Evolutionary conservation across 1,284 basidiomycete species (phyloP), one percentile per base, ranked within the genome.

Genomic region (Trichosporon faecale): DNA sequence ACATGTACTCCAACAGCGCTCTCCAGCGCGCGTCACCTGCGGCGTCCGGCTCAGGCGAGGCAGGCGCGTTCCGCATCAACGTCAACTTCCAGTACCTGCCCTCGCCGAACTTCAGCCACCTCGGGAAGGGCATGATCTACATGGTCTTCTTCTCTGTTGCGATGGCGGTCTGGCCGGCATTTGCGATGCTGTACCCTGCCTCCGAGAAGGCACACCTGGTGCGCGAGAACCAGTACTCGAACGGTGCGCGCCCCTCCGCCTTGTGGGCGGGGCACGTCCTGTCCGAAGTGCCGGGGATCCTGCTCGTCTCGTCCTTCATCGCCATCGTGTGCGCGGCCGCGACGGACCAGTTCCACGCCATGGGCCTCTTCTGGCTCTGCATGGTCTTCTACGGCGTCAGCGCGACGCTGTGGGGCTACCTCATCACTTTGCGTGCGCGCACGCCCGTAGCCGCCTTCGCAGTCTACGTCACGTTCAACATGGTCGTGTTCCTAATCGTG

Each of bases 221-320:
- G 87, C 52, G 90, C 89, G 1, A 91, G 89, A 81, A 90, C 90
- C 5, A 93, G 72, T 80, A 80, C 69, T 75, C 73, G 37, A 93
- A 93, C 77, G 91, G 91, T 0, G 84, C 92, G 35, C 86, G 89
- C 67, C 91, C 91, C 5, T 80, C 88, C 33, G 90, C 90, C 0
- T 84, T 93, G 27, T 93, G 91, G 91, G 84, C 92, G 1, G 91
- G 91, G 0, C 91, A 93, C 80, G 85, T 92, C 6, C 83, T 90
- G 74, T 91, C 91, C 79, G 92, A 93, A 77, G 84, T 88, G 0
- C 86, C 91, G 3, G 87, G 88, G 74, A 86, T 88, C 2, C 69
- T 89, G 18, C 78, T 90, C 37, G 79, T 87, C 18, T 85, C 90
- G 0, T 89, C 89, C 0, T 81, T 91, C 60, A 86, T 92, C 61